Evolutionary conservation across 805 yeast species (phyloP).

Genomic region (Candida golubevii): DNA sequence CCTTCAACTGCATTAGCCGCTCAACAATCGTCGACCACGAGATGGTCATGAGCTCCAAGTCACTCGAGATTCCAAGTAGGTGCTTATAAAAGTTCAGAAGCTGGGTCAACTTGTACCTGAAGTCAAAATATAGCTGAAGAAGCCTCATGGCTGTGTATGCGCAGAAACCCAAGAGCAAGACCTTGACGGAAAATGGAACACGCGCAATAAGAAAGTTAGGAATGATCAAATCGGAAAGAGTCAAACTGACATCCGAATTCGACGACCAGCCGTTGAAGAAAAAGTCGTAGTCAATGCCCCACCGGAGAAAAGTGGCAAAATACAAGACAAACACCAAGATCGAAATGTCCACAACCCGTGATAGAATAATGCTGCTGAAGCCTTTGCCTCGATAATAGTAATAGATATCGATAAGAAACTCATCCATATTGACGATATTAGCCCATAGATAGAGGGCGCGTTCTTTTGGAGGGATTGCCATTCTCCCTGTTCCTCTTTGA

Average conservation of each 20-base stretch:
- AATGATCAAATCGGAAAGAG: slow-evolving; percentile 33
- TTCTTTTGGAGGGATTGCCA: slow-evolving; percentile 48
- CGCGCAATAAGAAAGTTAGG: slow-evolving; percentile 43
- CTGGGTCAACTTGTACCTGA: slow-evolving; percentile 60
- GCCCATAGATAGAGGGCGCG: slow-evolving; percentile 96
- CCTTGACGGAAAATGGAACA: slow-evolving; percentile 44
- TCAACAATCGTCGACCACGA: slow-evolving; percentile 88
- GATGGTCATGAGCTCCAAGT: slow-evolving; percentile 79
- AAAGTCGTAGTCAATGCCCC: slow-evolving; percentile 66
- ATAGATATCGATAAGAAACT: slow-evolving; percentile 78
- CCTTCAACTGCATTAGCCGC: slow-evolving; percentile 66
- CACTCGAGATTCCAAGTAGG: slow-evolving; percentile 66
- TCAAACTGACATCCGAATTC: slow-evolving; percentile 18
- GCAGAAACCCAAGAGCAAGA: slow-evolving; percentile 60
- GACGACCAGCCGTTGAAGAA: slow-evolving; percentile 27
- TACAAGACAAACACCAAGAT: slow-evolving; percentile 77
- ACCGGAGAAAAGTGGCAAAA: slow-evolving; percentile 71
- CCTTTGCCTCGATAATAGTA: slow-evolving; percentile 85
- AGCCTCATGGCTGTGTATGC: slow-evolving; percentile 49
- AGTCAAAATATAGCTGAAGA: slow-evolving; percentile 55
- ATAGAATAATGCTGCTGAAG: slow-evolving; percentile 65
- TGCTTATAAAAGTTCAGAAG: slow-evolving; percentile 72
- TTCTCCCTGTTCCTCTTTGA: slow-evolving; percentile 4
- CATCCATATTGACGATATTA: slow-evolving; percentile 86
- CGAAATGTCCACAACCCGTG: slow-evolving; percentile 60